Evolutionary conservation across 257 asterid genomes (phyloP), one percentile per base, ranked within the genome.

Genomic region (Solanum sejunctum): DNA sequence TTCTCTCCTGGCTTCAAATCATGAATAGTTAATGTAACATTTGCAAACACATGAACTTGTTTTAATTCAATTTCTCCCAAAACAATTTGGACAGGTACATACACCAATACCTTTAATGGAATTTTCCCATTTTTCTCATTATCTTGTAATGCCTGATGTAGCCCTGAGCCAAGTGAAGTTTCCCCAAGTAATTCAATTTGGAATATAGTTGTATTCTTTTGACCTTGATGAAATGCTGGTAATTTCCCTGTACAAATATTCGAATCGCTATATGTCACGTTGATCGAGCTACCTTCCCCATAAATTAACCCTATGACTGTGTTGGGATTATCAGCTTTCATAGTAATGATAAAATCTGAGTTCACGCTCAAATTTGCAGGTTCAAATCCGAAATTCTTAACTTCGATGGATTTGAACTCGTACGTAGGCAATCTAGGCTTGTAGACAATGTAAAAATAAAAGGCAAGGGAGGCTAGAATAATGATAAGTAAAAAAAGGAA

Each of bases 291-390:
- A 0, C 47, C 88, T 2, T 15, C 20, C 3, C 91, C 95, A 20
- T 94, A 94, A 0, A 51, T 67, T 52, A 94, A 88, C 1, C 90
- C 93, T 2, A 92, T 79, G 12, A 26, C 61, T 83, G 85, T 63
- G 18, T 94, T 94, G 0, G 92, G 94, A 13, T 94, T 94, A 6
- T 89, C 88, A 1, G 93, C 92, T 81, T 64, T 77, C 39, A 93
- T 87, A 3, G 85, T 72, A 3, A 92, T 77, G 10, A 63, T 41
- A 70, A 94, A 23, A 49, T 58, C 88, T 0, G 92, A 78, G 39
- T 36, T 67, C 49, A 94, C 86, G 90, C 88, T 92, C 47, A 85
- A 86, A 84, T 92, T 4, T 36, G 0, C 92, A 0, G 92, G 90
- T 28, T 60, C 84, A 1, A 89, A 64, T 9, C 87, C 82, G 16